These are phyloP conservation scores for Sindora glabra DNA, from an alignment of 306 rosid species.

Conservation along the genomic window DNA sequence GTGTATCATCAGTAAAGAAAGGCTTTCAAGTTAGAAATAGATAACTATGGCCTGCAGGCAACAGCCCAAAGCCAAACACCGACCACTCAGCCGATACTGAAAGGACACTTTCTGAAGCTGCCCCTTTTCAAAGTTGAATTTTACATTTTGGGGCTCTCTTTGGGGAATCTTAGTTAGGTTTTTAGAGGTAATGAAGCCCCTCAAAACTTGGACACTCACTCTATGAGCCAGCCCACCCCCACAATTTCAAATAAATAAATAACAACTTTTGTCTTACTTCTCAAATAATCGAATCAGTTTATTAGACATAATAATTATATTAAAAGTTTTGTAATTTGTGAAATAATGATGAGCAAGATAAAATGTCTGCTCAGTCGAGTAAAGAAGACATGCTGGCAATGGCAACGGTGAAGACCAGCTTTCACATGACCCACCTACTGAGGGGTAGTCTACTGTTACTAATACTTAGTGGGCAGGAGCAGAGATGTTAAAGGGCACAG, in stretches of 20 bases:
- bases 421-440: slow-evolving; percentile 40
- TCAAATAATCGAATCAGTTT: too few species aligned
- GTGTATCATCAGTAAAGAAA: too few species aligned
- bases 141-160: too few species aligned
- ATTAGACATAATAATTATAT: too few species aligned
- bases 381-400: slow-evolving; percentile 31
- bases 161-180: slow-evolving; percentile 24
- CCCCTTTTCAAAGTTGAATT: too few species aligned
- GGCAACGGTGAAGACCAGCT: slow-evolving; percentile 55
- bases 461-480: slow-evolving; percentile 22
- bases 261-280: too few species aligned
- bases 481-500: not conserved
- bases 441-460: too few species aligned
- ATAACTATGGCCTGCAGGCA: slow-evolving; percentile 18
- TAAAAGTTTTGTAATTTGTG: too few species aligned
- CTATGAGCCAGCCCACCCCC: slow-evolving; percentile 31
- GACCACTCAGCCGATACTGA: slow-evolving; percentile 59
- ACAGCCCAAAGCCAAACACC: slow-evolving; percentile 27
- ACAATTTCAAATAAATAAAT: too few species aligned
- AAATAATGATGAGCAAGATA: too few species aligned
- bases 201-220: slow-evolving; percentile 45
- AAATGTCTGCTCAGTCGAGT: too few species aligned
- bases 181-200: slow-evolving; percentile 39
- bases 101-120: slow-evolving; percentile 20
- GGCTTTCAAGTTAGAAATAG: slow-evolving; percentile 14